Evolutionary conservation across 164 flowering plant species (phyloP), one percentile per base, ranked within the genome.

Genomic region (Houttuynia cordata): DNA sequence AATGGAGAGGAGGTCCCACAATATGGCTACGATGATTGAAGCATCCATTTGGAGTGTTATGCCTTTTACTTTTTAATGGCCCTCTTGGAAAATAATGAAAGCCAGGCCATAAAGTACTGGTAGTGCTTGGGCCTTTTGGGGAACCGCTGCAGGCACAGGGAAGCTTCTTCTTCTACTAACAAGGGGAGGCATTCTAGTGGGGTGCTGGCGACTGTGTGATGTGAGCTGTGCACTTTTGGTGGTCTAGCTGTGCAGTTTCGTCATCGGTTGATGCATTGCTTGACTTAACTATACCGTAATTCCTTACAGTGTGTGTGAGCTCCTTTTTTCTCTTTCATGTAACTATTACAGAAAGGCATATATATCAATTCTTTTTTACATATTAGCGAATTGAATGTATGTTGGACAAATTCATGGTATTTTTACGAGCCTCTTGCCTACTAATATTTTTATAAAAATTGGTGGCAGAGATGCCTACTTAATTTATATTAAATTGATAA

Each of bases 211-310:
- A n/a, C n/a, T n/a, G n/a, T 24, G 47, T 18, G 53, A 58, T 39
- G 40, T 65, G 60, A 60, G 47, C 52, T 54, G 55, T 54, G 53
- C 34, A 59, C 42, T 54, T 65, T 51, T 21, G 52, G 53, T 49
- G 10, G 51, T 49, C 40, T 59, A n/a, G 45, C 45, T 61, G 42
- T 51, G 42, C 56, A 9, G 21, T 21, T 19, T 51, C 63, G 50
- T 51, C 25, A 30, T 34, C 30, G 24, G 18, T 15, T 41, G 65
- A 62, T 42, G 39, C 52, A 22, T 53, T 54, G 42, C 58, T 51
- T 62, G 65, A n/a, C 51, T 17, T 30, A 62, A 50, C 49, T 52
- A 34, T 40, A 50, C 34, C 51, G 63, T 61, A 52, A 51, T 24
- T 21, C 56, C 15, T 57, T 30, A 30, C 34, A n/a, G 37, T 21